Evolutionary conservation across 768 basidiomycete species (phyloP), one percentile per base, ranked within the genome.

Genomic region (Hemileccinum impolitum): DNA sequence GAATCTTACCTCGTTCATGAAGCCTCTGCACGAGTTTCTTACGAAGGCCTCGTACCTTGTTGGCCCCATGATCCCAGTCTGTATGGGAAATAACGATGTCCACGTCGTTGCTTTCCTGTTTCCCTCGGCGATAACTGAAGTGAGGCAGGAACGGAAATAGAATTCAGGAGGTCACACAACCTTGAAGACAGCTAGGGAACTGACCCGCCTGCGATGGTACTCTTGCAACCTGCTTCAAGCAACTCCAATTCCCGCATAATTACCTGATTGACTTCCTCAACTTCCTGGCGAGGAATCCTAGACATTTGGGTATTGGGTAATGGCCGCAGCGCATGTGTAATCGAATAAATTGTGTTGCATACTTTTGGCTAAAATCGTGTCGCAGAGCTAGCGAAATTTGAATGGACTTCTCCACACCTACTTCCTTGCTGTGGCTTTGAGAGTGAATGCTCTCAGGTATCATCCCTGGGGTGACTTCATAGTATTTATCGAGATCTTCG

Each of bases 41-140:
- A 56, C 84, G 81, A 1, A 93, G 71, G 4, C 78, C 82, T 50
- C 78, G 80, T n/a, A 85, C 75, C 39, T 77, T 73, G 9, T 64
- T 67, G 25, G 60, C 71, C 9, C 75, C 78, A 5, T 60, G 64
- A 37, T 65, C 55, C 44, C 67, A 58, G 53, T 82, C 75, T 0
- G 79, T 72, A 59, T 94, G 89, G 31, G 84, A 87, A 61, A 95
- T 86, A 1, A 96, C 80, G 48, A 97, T 87, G 59, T 97, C 94
- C 26, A 93, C 83, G 61, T 96, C 94, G 58, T 87, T 90, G 60
- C 86, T 90, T 51, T 81, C 69, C 3, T 70, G 59, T 64, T 95
- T 95, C 2, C 94, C 94, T 47, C 94, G 72, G 25, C 94, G 81
- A 68, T 94, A 90, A 6, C 92, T 93, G 47, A 39, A 7, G 18